phyloP scores from a whole-genome alignment of 495 filamentous ascomycete species.

The Penicillium antarcticum region DNA sequence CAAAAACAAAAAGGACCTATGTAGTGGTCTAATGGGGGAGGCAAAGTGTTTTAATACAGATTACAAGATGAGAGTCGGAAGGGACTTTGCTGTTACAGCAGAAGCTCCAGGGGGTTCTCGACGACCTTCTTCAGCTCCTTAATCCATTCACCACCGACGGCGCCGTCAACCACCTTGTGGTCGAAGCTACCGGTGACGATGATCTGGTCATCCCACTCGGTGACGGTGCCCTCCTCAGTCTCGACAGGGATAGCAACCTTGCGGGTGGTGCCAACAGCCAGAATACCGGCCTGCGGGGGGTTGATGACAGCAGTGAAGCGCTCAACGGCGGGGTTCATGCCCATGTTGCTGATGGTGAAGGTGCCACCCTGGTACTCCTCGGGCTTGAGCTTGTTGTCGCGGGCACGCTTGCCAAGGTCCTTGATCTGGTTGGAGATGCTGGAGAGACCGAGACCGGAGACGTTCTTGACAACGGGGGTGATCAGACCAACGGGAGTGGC shows the following conservation, averaged over 20 bases:
- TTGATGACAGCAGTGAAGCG: constrained; percentile 99
- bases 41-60: constrained; percentile 44
- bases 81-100: constrained; percentile 59
- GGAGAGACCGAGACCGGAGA: constrained; percentile 77
- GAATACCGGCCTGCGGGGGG: constrained; percentile 93
- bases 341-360: constrained; percentile 99
- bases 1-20: constrained; percentile 31
- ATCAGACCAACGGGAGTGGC: constrained; percentile 92
- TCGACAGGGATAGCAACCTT: constrained; percentile 91
- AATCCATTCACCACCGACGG: constrained; percentile 97
- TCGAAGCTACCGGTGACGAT: constrained; percentile 93
- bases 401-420: constrained; percentile 91
- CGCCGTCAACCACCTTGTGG: constrained; percentile 92
- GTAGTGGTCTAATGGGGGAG: constrained; percentile 25
- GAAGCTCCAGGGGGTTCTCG: constrained; percentile 92
- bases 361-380: constrained; percentile 99
- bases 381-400: constrained; percentile 97
- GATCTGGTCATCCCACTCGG: constrained; percentile 98
- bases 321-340: constrained; percentile 96
- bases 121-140: constrained; percentile 94
- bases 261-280: constrained; percentile 89
- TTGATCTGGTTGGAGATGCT: constrained; percentile 86
- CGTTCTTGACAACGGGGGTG: constrained; percentile 93
- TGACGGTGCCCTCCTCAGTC: constrained; percentile 72
- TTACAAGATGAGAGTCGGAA: constrained; percentile 22